Conservation (phyloP, 441 rosid species). For the Euphorbia celastroides region DNA sequence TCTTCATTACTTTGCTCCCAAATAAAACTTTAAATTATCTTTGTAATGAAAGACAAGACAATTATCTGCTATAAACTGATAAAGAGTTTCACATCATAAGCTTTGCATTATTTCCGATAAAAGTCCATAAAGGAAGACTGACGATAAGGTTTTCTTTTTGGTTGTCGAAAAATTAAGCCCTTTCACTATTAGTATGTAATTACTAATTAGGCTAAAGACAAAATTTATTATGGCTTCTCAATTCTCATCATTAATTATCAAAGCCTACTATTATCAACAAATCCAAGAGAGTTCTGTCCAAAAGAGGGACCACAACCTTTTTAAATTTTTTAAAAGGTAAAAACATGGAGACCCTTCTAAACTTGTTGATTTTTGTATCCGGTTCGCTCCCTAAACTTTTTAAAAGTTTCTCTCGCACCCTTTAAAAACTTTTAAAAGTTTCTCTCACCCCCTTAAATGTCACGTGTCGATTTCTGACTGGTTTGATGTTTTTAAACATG, state of each 20-base stretch:
- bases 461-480: too few relatives aligned
- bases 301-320: neutral
- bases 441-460: too few relatives aligned
- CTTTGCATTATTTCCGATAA: neutral
- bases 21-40: neutral
- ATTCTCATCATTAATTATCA: neutral
- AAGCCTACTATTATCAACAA: neutral
- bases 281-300: neutral
- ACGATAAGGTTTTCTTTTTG: slow-evolving; percentile 4
- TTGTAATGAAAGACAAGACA: neutral
- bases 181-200: too few relatives aligned
- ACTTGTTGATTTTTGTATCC: neutral
- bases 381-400: too few relatives aligned
- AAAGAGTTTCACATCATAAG: neutral
- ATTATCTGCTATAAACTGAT: neutral
- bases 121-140: neutral
- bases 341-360: too few relatives aligned
- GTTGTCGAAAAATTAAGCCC: neutral
- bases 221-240: neutral
- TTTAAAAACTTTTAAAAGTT: too few relatives aligned
- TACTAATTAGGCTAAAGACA: neutral
- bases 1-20: too few relatives aligned
- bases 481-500: too few relatives aligned
- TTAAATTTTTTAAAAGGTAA: neutral
- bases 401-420: too few relatives aligned